Conservation (phyloP, 805 yeast genomes). For the Zygotorulaspora sp. region DNA sequence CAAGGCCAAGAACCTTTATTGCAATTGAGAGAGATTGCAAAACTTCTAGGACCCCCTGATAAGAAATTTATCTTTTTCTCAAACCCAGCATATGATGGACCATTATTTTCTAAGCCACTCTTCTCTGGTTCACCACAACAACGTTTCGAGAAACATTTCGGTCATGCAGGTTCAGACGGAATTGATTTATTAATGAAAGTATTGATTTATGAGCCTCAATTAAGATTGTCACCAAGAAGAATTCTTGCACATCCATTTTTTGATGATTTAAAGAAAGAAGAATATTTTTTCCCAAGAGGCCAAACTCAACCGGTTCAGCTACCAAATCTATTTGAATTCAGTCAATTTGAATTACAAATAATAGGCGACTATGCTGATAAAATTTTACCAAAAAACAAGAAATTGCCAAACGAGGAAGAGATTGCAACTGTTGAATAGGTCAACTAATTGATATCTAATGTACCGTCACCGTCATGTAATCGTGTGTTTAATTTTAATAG, state of each 20-base stretch:
- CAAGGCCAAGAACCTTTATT: constrained; percentile 87
- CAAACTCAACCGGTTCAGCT: constrained; percentile 40
- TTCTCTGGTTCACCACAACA: constrained; percentile 52
- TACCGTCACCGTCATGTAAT: not conserved
- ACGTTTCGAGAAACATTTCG: constrained; percentile 60
- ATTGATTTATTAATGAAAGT: constrained; percentile 77
- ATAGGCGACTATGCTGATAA: constrained; percentile 30
- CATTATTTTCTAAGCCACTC: constrained; percentile 61
- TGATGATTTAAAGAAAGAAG: constrained; percentile 67
- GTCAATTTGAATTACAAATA: constrained; percentile 59
- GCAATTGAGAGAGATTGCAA: constrained; percentile 86
- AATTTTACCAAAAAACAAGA: constrained; percentile 17
- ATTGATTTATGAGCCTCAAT: constrained; percentile 85
- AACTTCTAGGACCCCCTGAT: constrained; percentile 85
- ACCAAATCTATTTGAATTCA: constrained; percentile 61
- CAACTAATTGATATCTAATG: not conserved
- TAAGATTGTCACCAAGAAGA: constrained; percentile 72
- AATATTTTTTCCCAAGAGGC: constrained; percentile 54
- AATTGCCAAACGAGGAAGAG: constrained; percentile 4
- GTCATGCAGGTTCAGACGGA: constrained; percentile 79
- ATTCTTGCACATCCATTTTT: constrained; percentile 87
- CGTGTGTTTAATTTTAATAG: not conserved
- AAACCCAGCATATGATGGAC: constrained; percentile 72
- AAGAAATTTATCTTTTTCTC: constrained; percentile 65
- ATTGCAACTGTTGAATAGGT: not conserved